phyloP scores from a whole-genome alignment of 2,329 filamentous ascomycete genomes.

The Zelopaecilomyces penicillatus region DNA sequence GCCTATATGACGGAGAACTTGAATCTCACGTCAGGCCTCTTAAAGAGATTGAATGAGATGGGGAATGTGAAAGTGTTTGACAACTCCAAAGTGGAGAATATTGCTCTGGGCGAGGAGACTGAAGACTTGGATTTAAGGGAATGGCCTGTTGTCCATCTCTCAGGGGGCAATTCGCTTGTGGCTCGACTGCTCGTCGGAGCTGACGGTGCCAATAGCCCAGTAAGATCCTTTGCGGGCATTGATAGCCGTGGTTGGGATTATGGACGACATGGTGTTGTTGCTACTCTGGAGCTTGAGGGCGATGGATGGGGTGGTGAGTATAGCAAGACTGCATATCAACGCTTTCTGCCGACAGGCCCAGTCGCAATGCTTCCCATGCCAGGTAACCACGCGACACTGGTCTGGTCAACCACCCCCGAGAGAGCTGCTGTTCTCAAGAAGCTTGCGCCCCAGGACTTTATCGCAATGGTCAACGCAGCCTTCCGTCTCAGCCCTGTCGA shows the following conservation, averaged over 20 bases:
- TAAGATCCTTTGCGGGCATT: slow-evolving; percentile 82
- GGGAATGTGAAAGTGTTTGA: slow-evolving; percentile 65
- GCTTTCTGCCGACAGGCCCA: slow-evolving; percentile 87
- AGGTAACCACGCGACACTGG: slow-evolving; percentile 71
- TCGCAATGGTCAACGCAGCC: slow-evolving; percentile 84
- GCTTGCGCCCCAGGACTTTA: slow-evolving; percentile 63
- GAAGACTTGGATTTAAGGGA: slow-evolving; percentile 68
- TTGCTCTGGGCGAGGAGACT: slow-evolving; percentile 61
- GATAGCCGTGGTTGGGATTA: slow-evolving; percentile 89
- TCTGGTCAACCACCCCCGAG: slow-evolving; percentile 86
- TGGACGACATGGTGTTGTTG: slow-evolving; percentile 79
- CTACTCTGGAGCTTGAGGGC: slow-evolving; percentile 67
- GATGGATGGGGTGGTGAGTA: slow-evolving; percentile 45
- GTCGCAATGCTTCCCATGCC: slow-evolving; percentile 87
- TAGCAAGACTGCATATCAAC: slow-evolving; percentile 78
- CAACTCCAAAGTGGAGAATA: slow-evolving; percentile 69
- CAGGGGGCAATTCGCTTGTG: slow-evolving; percentile 57
- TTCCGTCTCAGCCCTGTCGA: slow-evolving; percentile 77
- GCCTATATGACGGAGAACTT: slow-evolving; percentile 96
- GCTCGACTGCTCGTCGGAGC: slow-evolving; percentile 85
- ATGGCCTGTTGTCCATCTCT: slow-evolving; percentile 78
- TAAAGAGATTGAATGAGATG: slow-evolving; percentile 63
- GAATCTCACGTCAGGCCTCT: slow-evolving; percentile 73
- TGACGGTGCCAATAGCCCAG: slow-evolving; percentile 90
- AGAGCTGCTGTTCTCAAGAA: slow-evolving; percentile 73